These are phyloP conservation scores for Vickermania ingenoplastis DNA, from an alignment of 208 protist species.

Conservation along the genomic window DNA sequence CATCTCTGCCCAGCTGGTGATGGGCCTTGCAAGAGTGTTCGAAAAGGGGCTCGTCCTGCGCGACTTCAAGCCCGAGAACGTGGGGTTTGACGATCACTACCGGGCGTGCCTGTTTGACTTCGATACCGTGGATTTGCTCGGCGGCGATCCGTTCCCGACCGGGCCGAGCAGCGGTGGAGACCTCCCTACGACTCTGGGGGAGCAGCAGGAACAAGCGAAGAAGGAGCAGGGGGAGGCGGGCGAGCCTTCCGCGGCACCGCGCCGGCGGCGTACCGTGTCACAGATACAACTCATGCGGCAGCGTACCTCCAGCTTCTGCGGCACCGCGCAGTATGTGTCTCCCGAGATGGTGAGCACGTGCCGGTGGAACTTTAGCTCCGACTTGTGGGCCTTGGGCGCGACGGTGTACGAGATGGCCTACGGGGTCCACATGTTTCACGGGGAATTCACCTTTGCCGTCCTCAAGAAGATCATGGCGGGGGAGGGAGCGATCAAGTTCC, in stretches of 20 bases:
- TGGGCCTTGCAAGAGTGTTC: constrained; percentile 43
- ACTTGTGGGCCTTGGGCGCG: constrained; percentile 92
- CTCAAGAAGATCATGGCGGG: constrained; percentile 48
- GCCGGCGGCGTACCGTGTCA: constrained; percentile 61
- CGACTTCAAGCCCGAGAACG: constrained; percentile 88
- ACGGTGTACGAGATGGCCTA: constrained; percentile 90
- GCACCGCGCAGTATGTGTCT: constrained; percentile 91
- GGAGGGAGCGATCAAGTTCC: constrained; percentile 25
- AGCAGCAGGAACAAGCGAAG: constrained; percentile 3
- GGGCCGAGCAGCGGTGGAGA: constrained; percentile 32
- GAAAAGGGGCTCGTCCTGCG: constrained; percentile 64
- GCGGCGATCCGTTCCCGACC: constrained; percentile 14
- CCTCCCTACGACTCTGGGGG: constrained; percentile 6
- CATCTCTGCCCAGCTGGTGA: constrained; percentile 74
- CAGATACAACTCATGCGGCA: constrained; percentile 76
- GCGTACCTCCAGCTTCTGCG: constrained; percentile 79
- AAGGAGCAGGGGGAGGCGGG: background rate
- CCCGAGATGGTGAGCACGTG: constrained; percentile 91
- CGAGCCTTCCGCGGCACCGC: constrained; percentile 1
- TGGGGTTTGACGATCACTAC: constrained; percentile 73
- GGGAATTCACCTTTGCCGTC: constrained; percentile 51
- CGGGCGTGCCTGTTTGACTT: constrained; percentile 83
- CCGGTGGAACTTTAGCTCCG: constrained; percentile 88
- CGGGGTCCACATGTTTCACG: constrained; percentile 75
- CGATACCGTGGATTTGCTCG: constrained; percentile 64